A percentile compares a stretch with the other conserved stretches of the same genome.
These are phyloP conservation scores for Aphanocladium album DNA, from an alignment of 2,329 filamentous ascomycete genomes.

Conservation along the genomic window DNA sequence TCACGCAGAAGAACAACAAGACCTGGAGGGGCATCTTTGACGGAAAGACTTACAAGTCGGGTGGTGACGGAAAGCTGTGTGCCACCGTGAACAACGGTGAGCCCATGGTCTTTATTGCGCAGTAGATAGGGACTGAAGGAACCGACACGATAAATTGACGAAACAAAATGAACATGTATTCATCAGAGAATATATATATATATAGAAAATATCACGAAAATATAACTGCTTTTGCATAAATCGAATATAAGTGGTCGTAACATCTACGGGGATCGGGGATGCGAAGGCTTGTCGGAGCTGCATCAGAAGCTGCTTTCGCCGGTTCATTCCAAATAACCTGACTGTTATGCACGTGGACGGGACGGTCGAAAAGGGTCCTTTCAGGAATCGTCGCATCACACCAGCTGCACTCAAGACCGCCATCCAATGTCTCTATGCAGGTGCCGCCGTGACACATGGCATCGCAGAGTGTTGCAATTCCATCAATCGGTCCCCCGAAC, in stretches of 20 bases:
- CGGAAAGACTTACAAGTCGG: constrained; percentile 31
- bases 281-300: no score
- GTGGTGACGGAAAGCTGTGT: constrained; percentile 37
- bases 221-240: background rate
- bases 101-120: constrained; percentile 34
- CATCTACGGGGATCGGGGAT: background rate
- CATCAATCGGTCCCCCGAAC: background rate
- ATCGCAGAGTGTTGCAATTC: background rate
- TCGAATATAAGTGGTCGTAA: background rate
- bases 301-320: background rate
- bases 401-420: background rate
- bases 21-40: constrained; percentile 36
- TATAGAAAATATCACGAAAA: background rate
- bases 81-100: constrained; percentile 36
- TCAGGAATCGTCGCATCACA: background rate
- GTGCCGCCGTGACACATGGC: background rate
- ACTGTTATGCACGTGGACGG: background rate
- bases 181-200: background rate
- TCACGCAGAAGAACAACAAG: constrained; percentile 31
- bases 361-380: background rate
- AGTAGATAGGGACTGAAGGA: background rate
- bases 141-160: background rate
- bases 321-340: background rate
- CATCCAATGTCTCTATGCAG: background rate
- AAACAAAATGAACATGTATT: background rate